Percentiles rank a stretch among this genome's conserved stretches.
Conservation (phyloP, 2,329 filamentous ascomycete genomes). For the Apiospora phragmitis region DNA sequence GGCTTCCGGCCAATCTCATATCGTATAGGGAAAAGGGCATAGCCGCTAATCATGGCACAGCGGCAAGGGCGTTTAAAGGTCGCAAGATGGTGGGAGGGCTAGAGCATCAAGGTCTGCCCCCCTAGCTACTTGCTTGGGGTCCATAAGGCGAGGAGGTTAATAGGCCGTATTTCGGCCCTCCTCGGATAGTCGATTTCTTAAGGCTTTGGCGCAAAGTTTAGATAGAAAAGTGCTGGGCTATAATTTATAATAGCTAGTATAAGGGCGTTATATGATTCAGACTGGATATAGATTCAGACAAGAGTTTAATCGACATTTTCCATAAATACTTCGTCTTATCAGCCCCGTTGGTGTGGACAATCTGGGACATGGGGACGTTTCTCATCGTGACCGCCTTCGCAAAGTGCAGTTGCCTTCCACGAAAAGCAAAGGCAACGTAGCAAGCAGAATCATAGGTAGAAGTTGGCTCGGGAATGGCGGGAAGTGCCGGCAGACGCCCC, state of each 20-base stretch:
- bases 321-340: neutral
- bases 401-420: neutral
- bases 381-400: neutral
- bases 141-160: neutral
- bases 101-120: neutral
- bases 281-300: neutral
- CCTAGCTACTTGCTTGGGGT: neutral
- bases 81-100: neutral
- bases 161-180: neutral
- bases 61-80: no score
- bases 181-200: neutral
- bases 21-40: no score
- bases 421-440: neutral
- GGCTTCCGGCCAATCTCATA: neutral
- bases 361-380: no score
- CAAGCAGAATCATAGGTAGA: neutral
- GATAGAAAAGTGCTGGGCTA: neutral
- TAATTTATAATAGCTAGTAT: neutral
- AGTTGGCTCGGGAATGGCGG: neutral
- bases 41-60: no score
- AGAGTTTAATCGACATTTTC: neutral
- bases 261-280: neutral
- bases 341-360: neutral
- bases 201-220: neutral
- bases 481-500: neutral